Base-by-base conservation (phyloP, 2,329 filamentous ascomycete genomes). In the Hypoxylon sp. region DNA sequence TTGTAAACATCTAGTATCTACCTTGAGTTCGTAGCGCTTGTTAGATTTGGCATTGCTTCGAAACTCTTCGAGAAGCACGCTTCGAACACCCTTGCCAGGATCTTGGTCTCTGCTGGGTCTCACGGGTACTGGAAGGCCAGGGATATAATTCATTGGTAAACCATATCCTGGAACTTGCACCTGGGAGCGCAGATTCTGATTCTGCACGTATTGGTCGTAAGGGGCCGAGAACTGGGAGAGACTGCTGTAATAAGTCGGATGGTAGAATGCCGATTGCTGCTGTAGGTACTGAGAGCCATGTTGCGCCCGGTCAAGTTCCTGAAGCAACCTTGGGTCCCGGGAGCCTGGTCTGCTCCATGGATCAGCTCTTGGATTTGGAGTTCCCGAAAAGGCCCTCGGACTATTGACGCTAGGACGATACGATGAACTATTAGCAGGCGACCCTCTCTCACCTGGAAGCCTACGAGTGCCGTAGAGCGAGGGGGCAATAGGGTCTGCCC, bases 51-150 rank as follows among this genome's bases (percentile, higher is more conserved):
- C 87, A 75, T 90, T 92, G 10, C 86, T 85, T 46, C 92, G 89
- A 80, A 97, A 98, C 31, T 97, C 93, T 68, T 95, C 91, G 1
- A 98, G 84, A 7, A 95, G 81, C 13, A 85, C 82, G 78, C 94
- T 97, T 74, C 93, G 88, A 13, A 91, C 82, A 60, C 88, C 88
- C 66, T 88, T 87, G 13, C 85, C 84, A 1, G 84, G 81, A 60
- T 92, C 89, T 64, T 88, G 85, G 31, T 90, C 88, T 56, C 88
- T 84, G 61, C 83, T 83, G 2, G 79, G 77, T 42, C 79, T 78
- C 35, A 78, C 74, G 50, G 77, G 74, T 64, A 80, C 70, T 2
- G 74, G 68, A 44, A 73, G 65, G 14, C 78, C 65, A 4, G 75
- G 61, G 31, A 77, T 13, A 61, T 75, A 77, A 66, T 68, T 74